A percentile compares a stretch with the other conserved stretches of the same genome.
phyloP scores from a whole-genome alignment of 2,329 filamentous ascomycete species.

The Alternaria brassicae region DNA sequence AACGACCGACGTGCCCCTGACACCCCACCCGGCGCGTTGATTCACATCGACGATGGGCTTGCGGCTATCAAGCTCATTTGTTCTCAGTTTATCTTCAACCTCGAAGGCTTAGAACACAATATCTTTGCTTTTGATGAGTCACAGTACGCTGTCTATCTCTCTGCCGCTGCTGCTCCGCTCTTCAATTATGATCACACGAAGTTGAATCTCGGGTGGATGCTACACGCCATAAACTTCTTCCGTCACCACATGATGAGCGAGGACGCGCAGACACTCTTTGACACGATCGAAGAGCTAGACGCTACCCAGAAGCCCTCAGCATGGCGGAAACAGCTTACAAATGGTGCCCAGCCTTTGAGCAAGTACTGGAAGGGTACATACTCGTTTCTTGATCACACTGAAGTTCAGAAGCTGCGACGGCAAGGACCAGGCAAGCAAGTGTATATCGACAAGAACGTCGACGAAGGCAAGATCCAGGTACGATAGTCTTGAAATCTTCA shows the following conservation, averaged over 20 bases:
- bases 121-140: constrained; percentile 53
- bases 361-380: constrained; percentile 61
- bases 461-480: constrained; percentile 41
- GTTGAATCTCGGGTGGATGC: constrained; percentile 56
- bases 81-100: constrained; percentile 40
- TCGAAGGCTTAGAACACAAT: constrained; percentile 20
- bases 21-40: constrained; percentile 6
- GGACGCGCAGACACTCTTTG: constrained; percentile 49
- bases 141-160: constrained; percentile 56
- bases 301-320: constrained; percentile 51
- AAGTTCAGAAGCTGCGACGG: constrained; percentile 27
- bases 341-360: constrained; percentile 48
- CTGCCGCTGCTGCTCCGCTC: constrained; percentile 45
- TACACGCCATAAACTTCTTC: constrained; percentile 62
- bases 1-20: constrained; percentile 31
- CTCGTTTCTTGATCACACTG: constrained; percentile 46
- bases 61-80: constrained; percentile 45
- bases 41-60: constrained; percentile 23
- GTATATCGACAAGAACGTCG: constrained; percentile 43
- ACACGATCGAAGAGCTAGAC: constrained; percentile 48
- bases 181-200: constrained; percentile 41
- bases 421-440: constrained; percentile 27
- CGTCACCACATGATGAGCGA: constrained; percentile 56
- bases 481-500: constrained; percentile 3
- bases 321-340: constrained; percentile 50